Evolutionary conservation across 2,329 filamentous ascomycete genomes (phyloP), one percentile per base, ranked within the genome.

Genomic region (Fusarium nygamai): DNA sequence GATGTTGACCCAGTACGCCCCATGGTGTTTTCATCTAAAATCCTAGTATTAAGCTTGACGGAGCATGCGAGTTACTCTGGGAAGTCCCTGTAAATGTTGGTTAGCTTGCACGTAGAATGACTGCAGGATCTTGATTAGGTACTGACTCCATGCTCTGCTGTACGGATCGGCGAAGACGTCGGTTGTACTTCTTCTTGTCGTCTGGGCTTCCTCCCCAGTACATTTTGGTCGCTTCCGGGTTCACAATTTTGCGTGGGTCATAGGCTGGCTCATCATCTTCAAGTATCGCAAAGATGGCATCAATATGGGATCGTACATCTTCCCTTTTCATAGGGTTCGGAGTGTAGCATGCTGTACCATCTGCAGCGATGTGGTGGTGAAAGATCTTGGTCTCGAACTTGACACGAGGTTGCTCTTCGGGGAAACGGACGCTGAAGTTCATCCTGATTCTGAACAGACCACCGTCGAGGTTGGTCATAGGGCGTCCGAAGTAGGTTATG

Each of bases 401-500:
- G 63, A 95, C 92, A 39, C 96, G 91, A 31, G 96, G 96, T 78
- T 98, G 94, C 76, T 97, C 94, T 46, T 94, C 90, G 0, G 96
- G 96, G 79, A 98, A 98, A 11, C 91, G 89, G 11, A 94, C 92
- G 77, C 94, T 97, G 78, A 98, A 92, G 78, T 87, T 87, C 63
- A 98, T 87, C 77, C 88, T 92, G 81, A 98, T 92, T 69, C 90
- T 90, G 85, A 98, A 96, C 69, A 98, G 89, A 5, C 96, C 95
- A 22, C 95, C 96, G 77, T 98, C 96, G 5, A 98, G 89, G 76
- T 97, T 95, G 11, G 95, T 97, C 92, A 96, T 97, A 2, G 95
- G 94, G 62, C 92, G 90, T 33, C 96, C 96, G 80, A 98, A 97
- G 81, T 98, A 95, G 4, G 94, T 96, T 68, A 98, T 82, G 27